These are phyloP conservation scores for Vitis hybrid DNA, from an alignment of 177 flowering plant genomes.

Conservation along the genomic window DNA sequence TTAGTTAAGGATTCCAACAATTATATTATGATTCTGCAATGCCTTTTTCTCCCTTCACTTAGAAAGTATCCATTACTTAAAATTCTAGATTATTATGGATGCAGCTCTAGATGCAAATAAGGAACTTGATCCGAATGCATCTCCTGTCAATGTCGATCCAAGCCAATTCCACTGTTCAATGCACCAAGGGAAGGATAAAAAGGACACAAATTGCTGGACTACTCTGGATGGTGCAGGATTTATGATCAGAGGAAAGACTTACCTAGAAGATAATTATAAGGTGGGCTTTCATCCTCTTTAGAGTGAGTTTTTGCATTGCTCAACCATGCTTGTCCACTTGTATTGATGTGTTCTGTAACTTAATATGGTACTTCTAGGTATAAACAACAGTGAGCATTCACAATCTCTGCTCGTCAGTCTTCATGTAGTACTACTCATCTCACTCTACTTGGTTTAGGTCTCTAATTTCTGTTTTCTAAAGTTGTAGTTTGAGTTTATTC, in stretches of 20 bases:
- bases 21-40: not conserved
- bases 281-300: slow-evolving; percentile 27
- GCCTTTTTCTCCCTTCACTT: not conserved
- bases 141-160: slow-evolving; percentile 48
- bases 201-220: slow-evolving; percentile 77
- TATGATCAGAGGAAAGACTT: slow-evolving; percentile 89
- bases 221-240: slow-evolving; percentile 77
- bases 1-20: not conserved
- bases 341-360: not conserved
- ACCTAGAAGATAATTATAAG: slow-evolving; percentile 76
- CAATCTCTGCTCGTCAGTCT: not conserved
- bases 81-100: slow-evolving; percentile 11
- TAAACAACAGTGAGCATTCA: not conserved
- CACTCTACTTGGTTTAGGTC: too few species aligned
- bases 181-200: slow-evolving; percentile 60
- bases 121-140: slow-evolving; percentile 46
- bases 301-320: not conserved
- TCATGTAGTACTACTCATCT: not conserved
- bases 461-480: too few species aligned
- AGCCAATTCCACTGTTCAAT: slow-evolving; percentile 59
- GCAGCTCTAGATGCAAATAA: slow-evolving; percentile 44
- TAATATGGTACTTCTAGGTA: not conserved
- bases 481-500: not conserved
- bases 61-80: not conserved
- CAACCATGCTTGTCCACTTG: not conserved